Conservation (phyloP, 2,329 filamentous ascomycete species). For the Phyllosticta citribraziliensis region DNA sequence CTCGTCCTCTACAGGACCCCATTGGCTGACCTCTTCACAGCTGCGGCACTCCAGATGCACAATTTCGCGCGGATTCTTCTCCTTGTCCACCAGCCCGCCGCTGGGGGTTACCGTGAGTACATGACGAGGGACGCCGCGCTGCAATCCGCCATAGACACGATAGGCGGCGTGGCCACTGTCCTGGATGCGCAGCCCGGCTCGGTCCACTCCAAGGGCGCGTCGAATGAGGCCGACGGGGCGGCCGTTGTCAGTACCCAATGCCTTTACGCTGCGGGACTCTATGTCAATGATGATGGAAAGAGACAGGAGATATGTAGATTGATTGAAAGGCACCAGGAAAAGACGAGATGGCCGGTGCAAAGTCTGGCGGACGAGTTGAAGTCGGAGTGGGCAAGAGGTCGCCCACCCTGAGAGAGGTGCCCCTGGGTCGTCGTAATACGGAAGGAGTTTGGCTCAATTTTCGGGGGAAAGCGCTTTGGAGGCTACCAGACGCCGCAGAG, state of each 20-base stretch:
- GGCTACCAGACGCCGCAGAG: neutral
- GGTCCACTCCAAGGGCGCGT: neutral
- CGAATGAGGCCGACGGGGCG: neutral
- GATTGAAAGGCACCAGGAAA: conserved; percentile 15
- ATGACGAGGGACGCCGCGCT: conserved; percentile 35
- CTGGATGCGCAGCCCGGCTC: conserved; percentile 6
- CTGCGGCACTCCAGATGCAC: conserved; percentile 43
- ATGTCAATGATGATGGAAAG: conserved; percentile 17
- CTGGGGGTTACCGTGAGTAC: conserved; percentile 41
- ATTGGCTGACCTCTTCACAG: conserved; percentile 22
- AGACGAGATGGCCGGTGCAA: conserved; percentile 7
- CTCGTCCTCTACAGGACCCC: conserved; percentile 11
- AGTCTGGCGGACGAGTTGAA: conserved; percentile 7
- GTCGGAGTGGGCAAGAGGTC: conserved; percentile 4
- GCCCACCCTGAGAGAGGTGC: neutral
- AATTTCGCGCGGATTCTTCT: conserved; percentile 45
- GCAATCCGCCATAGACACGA: conserved; percentile 36
- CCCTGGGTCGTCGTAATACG: neutral
- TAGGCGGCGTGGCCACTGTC: conserved; percentile 1
- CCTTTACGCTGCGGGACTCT: conserved; percentile 10
- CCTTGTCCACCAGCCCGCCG: conserved; percentile 42
- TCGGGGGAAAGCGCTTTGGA: neutral
- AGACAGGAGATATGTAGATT: conserved; percentile 18
- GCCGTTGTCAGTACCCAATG: conserved; percentile 10
- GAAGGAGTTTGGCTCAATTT: neutral